These are phyloP conservation scores for Phytopythium aichiense DNA, from an alignment of 352 stramenopile species.

Conservation along the genomic window DNA sequence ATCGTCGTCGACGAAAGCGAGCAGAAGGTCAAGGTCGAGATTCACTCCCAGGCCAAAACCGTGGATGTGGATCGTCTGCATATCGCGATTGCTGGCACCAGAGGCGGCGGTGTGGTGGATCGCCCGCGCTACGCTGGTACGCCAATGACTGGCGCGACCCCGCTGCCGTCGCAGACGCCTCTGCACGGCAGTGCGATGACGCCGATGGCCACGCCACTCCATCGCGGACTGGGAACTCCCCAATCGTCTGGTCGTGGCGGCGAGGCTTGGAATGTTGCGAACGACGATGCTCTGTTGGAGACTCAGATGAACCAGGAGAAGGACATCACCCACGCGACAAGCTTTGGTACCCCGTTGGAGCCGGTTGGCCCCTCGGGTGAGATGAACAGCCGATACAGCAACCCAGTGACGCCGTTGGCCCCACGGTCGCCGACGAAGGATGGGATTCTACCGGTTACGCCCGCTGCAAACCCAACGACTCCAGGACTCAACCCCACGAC, in stretches of 20 bases:
- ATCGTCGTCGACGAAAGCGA: slow-evolving; percentile 89
- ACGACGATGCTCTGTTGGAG: slow-evolving; percentile 82
- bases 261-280: slow-evolving; percentile 85
- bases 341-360: slow-evolving; percentile 79
- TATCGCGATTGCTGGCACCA: slow-evolving; percentile 70
- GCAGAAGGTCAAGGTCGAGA: slow-evolving; percentile 90
- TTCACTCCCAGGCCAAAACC: slow-evolving; percentile 87
- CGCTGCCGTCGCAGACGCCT: slow-evolving; percentile 78
- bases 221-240: slow-evolving; percentile 75
- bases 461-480: slow-evolving; percentile 66
- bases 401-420: slow-evolving; percentile 45
- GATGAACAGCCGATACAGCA: slow-evolving; percentile 50
- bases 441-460: slow-evolving; percentile 60
- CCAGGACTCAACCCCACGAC: slow-evolving; percentile 82
- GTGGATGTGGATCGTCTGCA: slow-evolving; percentile 84
- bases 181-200: slow-evolving; percentile 83
- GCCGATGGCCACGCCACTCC: slow-evolving; percentile 83
- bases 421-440: slow-evolving; percentile 66
- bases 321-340: slow-evolving; percentile 86
- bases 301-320: slow-evolving; percentile 89
- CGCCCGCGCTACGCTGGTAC: slow-evolving; percentile 65
- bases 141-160: slow-evolving; percentile 74
- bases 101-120: slow-evolving; percentile 74
- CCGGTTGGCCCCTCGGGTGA: slow-evolving; percentile 66
- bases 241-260: slow-evolving; percentile 50